Evolutionary conservation across 2,329 filamentous ascomycete species (phyloP), one percentile per base, ranked within the genome.

Genomic region (Knufia petricola): DNA sequence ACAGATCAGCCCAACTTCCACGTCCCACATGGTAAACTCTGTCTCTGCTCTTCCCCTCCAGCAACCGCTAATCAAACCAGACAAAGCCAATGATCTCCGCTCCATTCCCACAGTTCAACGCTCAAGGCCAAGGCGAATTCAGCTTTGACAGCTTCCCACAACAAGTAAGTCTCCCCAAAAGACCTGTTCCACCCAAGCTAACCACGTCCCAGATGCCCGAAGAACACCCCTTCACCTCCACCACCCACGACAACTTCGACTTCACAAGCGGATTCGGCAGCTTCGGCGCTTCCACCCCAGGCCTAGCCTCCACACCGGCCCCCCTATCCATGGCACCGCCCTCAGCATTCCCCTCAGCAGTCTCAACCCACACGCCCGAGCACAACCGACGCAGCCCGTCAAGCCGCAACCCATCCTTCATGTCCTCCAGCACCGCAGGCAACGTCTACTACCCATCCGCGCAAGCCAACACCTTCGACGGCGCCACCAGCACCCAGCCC

Each of bases 1-100:
- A 7, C 44, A 47, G 19, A 17, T 47, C 21, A 47, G 34, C 20
- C 44, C 44, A 2, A 47, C 34, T 8, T 30, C 43, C 2, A 37
- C 30, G 8, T 24, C 43, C 4, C 43, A 46, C 6, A n/a, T 26
- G 32, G 43, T 37, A 24, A 46, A 31, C 15, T 9, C 4, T 19
- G 9, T 21, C n/a, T 43, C 40, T 12, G 15, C 12, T 19, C 40
- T 43, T 20, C 19, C n/a, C 15, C 40, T 8, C 20, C 21, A 9
- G 40, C 19, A 13, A n/a, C n/a, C 12, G 9, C 26, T 32, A 20
- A 31, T 10, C 13, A 6, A 3, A 3, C 34, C 28, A 31, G 41
- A 9, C 24, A 32, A 23, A 8, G 41, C 23, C 9, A 12, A 31
- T 32, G 4, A n/a, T 21, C 12, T 40, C 37, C 12, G 3, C 4